Conservation (phyloP, 345 rosid species). For the Pistacia atlantica region DNA sequence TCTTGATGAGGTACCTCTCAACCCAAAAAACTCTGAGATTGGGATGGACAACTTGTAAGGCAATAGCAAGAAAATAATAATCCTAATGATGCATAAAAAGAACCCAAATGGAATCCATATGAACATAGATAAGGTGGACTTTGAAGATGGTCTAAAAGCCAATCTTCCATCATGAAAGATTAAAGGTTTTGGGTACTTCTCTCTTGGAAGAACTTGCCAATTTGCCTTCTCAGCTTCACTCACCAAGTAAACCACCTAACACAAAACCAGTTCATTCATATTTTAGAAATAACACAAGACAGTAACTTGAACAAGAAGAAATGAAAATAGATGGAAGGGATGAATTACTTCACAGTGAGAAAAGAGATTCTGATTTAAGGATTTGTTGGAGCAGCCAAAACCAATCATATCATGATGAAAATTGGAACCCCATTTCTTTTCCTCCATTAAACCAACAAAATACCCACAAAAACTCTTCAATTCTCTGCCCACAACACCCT, state of each 20-base stretch:
- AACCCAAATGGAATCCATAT: conserved; percentile 40
- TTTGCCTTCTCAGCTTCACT: conserved; percentile 33
- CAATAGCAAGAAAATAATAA: conserved; percentile 15
- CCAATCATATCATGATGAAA: conserved; percentile 18
- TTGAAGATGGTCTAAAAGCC: conserved; percentile 45
- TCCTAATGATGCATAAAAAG: conserved; percentile 28
- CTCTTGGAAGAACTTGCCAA: conserved; percentile 37
- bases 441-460: conserved; percentile 55
- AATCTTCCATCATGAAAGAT: conserved; percentile 52
- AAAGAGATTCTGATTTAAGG: conserved; percentile 19
- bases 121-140: conserved; percentile 35
- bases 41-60: neutral
- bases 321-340: too few relatives aligned
- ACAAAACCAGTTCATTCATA: too few relatives aligned
- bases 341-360: conserved; percentile 31
- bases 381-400: conserved; percentile 23
- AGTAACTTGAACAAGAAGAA: neutral
- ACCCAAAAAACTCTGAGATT: conserved; percentile 19
- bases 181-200: conserved; percentile 39
- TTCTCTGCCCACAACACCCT: conserved; percentile 51
- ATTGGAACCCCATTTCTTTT: conserved; percentile 13
- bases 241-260: too few relatives aligned
- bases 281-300: too few relatives aligned
- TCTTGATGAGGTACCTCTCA: conserved; percentile 10
- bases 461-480: conserved; percentile 45